Conservation (phyloP, 2,329 filamentous ascomycete genomes). For the Zymoseptoria passerinii region DNA sequence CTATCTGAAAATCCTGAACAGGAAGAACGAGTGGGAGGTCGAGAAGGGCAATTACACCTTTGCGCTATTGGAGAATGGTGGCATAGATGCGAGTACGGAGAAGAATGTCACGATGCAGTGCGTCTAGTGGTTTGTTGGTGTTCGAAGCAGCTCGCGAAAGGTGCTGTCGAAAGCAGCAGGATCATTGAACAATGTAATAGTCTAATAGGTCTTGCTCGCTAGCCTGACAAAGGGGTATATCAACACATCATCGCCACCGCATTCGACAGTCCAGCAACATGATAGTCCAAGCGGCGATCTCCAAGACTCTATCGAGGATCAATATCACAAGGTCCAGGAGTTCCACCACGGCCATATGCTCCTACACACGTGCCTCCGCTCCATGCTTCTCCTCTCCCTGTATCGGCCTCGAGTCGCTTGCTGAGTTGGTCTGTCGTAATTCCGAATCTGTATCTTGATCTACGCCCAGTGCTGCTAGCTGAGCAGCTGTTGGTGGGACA, state of each 20-base stretch:
- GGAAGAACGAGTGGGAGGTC: constrained; percentile 37
- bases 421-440: background rate
- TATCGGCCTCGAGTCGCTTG: background rate
- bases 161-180: background rate
- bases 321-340: background rate
- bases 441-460: background rate
- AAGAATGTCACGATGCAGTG: constrained; percentile 36
- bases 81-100: constrained; percentile 26
- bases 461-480: constrained; percentile 1
- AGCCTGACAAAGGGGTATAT: background rate
- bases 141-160: background rate
- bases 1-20: constrained; percentile 37
- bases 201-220: background rate
- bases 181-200: background rate
- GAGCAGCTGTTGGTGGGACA: constrained; percentile 33
- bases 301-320: constrained; percentile 1
- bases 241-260: background rate
- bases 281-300: background rate
- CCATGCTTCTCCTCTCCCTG: background rate
- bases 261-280: background rate
- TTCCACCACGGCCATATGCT: background rate
- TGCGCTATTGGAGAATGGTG: constrained; percentile 11
- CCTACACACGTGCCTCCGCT: background rate
- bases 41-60: constrained; percentile 31
- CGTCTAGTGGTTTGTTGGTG: constrained; percentile 12